Evolutionary conservation across 805 yeast genomes (phyloP), one percentile per base, ranked within the genome.

Genomic region (Yarrowia osloensis): DNA sequence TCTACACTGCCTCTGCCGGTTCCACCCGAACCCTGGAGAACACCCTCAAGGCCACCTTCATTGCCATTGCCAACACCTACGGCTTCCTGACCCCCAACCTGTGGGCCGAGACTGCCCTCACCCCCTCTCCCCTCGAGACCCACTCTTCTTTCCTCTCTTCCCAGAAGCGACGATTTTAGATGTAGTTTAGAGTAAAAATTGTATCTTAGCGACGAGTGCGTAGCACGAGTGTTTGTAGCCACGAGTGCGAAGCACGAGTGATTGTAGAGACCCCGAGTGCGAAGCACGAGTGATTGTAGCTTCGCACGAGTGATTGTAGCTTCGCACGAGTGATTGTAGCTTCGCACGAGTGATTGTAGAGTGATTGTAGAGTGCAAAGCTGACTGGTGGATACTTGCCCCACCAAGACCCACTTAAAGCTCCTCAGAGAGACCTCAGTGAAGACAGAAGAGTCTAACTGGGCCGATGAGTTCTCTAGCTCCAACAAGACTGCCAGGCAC

Each of bases 11-110:
- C 78, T 94, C 99, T 77, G 87, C 95, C 74, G 99, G 99, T 85
- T 90, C 97, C 77, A 95, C 99, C 87, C 92, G 98, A 90, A 95
- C 99, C 80, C 86, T 93, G 79, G 99, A 95, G 87, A 95, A 95
- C 97, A 95, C 99, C 82, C 90, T 95, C 82, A 95, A 95, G 89
- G 99, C 99, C 80, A 91, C 98, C 79, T 95, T 95, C 87, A 93
- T 89, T 84, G 99, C 99, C 79, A 89, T 95, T 80, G 97, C 98
- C 86, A 94, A 93, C 97, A 91, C 99, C 77, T 95, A 95, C 91
- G 97, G 96, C 86, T 95, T 93, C 98, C 89, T 95, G 85, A 95
- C 99, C 82, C 99, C 99, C 81, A 90, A 93, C 97, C 87, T 95
- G 84, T 95, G 99, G 99, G 84, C 85, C 77, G 90, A 87, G 77